phyloP scores from a whole-genome alignment of 345 rosid genomes.

The Eucalyptus sp. region DNA sequence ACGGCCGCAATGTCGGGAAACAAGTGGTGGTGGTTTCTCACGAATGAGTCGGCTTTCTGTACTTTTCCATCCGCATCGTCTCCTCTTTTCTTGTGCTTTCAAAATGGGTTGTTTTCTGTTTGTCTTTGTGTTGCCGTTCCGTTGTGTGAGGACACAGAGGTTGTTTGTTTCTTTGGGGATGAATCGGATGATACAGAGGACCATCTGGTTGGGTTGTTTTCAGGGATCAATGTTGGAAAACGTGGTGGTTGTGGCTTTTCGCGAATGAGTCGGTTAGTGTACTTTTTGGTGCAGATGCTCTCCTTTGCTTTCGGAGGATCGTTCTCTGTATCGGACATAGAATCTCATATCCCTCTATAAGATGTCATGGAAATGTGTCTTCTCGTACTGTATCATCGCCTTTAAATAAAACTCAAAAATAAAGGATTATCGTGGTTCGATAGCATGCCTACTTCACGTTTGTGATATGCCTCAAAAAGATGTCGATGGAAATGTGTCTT shows the following conservation, averaged over 20 bases:
- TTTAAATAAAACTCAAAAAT: neutral
- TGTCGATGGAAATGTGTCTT: neutral
- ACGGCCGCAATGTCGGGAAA: slow-evolving; percentile 13
- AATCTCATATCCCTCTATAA: neutral
- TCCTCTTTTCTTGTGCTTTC: neutral
- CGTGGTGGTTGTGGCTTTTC: neutral
- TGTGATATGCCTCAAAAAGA: too few species aligned
- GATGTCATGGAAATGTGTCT: neutral
- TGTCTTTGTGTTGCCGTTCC: neutral
- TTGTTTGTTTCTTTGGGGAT: neutral
- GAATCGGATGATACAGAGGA: neutral
- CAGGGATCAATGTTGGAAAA: neutral
- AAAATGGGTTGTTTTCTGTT: neutral
- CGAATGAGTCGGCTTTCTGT: neutral
- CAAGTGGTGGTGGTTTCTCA: slow-evolving; percentile 14
- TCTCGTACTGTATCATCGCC: neutral
- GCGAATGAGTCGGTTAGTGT: neutral
- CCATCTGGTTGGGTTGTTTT: neutral
- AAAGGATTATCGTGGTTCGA: too few species aligned
- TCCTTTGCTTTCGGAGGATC: neutral
- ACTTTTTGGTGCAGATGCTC: neutral
- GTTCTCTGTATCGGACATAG: neutral
- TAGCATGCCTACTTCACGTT: too few species aligned
- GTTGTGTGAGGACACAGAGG: neutral
- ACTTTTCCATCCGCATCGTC: neutral